Conservation (phyloP, 2,329 filamentous ascomycete genomes). For the Penicillium freii region DNA sequence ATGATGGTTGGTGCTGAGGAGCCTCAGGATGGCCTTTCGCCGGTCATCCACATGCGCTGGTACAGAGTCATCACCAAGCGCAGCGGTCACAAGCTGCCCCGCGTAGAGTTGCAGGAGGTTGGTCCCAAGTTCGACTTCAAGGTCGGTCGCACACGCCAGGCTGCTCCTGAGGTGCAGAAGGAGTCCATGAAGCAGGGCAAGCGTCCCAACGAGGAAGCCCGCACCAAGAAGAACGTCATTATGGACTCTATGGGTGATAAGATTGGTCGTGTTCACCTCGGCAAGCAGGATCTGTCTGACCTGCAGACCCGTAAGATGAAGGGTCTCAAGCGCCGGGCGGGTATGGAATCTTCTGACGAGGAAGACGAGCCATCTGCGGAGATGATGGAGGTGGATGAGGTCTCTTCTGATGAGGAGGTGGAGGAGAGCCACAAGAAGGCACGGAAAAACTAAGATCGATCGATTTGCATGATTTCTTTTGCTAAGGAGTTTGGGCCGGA, state of each 20-base stretch:
- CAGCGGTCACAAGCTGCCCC: constrained; percentile 80
- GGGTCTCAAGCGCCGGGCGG: constrained; percentile 82
- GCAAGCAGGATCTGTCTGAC: constrained; percentile 80
- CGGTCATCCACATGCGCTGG: constrained; percentile 64
- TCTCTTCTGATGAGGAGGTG: constrained; percentile 24
- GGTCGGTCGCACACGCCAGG: constrained; percentile 66
- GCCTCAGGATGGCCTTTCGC: constrained; percentile 41
- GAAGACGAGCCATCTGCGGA: constrained; percentile 50
- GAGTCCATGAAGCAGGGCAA: constrained; percentile 85
- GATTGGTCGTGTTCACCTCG: constrained; percentile 87
- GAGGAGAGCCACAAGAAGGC: constrained; percentile 32
- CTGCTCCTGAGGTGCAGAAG: constrained; percentile 69
- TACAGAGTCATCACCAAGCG: constrained; percentile 86
- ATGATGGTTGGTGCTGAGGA: constrained; percentile 78
- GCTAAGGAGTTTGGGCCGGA: constrained; percentile 28
- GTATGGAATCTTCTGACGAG: constrained; percentile 54
- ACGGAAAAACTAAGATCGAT: constrained; percentile 29
- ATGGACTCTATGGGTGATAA: constrained; percentile 94
- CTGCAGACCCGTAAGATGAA: constrained; percentile 99
- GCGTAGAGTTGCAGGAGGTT: constrained; percentile 93
- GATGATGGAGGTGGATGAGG: constrained; percentile 47
- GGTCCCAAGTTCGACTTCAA: constrained; percentile 91
- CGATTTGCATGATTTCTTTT: constrained; percentile 24
- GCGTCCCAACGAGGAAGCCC: constrained; percentile 53
- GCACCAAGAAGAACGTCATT: constrained; percentile 92